Evolutionary conservation across 2,329 filamentous ascomycete species (phyloP).

Genomic region (Stemphylium vesicarium): DNA sequence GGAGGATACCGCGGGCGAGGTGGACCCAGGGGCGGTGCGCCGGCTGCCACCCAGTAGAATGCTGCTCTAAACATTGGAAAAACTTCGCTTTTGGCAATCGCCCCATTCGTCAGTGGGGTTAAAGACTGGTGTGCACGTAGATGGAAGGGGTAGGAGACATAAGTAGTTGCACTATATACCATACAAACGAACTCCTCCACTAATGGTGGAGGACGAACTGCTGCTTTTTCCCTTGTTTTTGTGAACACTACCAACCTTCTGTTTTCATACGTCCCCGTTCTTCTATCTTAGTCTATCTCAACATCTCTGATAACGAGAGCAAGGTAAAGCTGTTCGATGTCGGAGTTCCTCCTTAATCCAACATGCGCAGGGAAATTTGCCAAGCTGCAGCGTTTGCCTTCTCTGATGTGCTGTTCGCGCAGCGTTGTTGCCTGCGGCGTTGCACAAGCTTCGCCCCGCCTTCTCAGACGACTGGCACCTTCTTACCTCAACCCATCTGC

Average conservation of each 20-base stretch:
- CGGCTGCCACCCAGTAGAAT: conserved; percentile 26
- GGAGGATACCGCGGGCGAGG: conserved; percentile 42
- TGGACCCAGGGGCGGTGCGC: conserved; percentile 35
- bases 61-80: background rate
- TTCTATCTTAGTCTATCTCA: background rate
- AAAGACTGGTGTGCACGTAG: background rate
- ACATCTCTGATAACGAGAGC: no score
- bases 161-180: background rate
- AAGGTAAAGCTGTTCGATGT: no score
- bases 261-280: background rate
- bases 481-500: no score
- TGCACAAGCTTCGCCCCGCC: no score
- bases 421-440: no score
- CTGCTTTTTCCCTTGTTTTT: background rate
- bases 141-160: background rate
- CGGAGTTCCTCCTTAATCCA: no score
- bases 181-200: background rate
- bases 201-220: background rate
- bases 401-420: no score
- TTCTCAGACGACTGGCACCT: no score
- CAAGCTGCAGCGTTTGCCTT: no score
- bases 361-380: no score
- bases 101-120: background rate
- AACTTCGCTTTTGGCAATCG: background rate
- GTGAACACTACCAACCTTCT: background rate